Base-by-base conservation (phyloP, 1,139 yeast species). In the Entelexis sorbosivorans region DNA sequence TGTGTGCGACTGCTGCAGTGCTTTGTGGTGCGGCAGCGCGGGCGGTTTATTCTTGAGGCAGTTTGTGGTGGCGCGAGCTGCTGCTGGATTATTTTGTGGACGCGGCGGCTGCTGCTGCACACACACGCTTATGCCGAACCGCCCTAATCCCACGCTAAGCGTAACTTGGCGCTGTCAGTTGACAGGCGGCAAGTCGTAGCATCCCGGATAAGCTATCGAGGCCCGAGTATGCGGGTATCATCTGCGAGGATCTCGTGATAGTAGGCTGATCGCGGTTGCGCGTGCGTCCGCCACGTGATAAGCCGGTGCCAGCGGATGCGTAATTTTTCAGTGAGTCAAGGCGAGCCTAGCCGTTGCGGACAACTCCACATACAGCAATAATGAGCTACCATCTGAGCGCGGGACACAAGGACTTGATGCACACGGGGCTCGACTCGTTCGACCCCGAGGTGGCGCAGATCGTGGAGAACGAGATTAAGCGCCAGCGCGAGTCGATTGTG, bases 401-500 rank as follows among this genome's bases (percentile, higher is more conserved):
- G 51, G 56, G 61, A 40, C 69, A 66, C 62, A 61, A 61, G 58
- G 61, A 61, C 57, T 60, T 66, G 35, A 61, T 67, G 57, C 63
- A 66, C 56, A 65, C 58, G 49, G 59, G 58, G 45, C 61, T 67
- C 52, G 52, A 57, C 35, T 81, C 78, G 44, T 75, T 82, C 58
- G 96, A 87, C 67, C 95, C 95, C 38, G 95, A 86, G 68, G 87
- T 88, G 79, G 81, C 81, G 57, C 73, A 74, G 40, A 86, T 87
- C 64, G 74, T 88, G 63, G 69, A 73, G 58, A 77, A 76, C 57
- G 97, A 89, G 69, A 81, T 79, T 63, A 67, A 68, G 60, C 84
- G 97, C 71, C 97, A 89, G 72, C 83, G 81, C 70, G 81, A 82
- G 66, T 86, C 96, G 49, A 81, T 89, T 61, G 88, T 94, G 44